These are phyloP conservation scores for Termitomyces sp. DNA, from an alignment of 768 basidiomycete genomes.

Conservation along the genomic window DNA sequence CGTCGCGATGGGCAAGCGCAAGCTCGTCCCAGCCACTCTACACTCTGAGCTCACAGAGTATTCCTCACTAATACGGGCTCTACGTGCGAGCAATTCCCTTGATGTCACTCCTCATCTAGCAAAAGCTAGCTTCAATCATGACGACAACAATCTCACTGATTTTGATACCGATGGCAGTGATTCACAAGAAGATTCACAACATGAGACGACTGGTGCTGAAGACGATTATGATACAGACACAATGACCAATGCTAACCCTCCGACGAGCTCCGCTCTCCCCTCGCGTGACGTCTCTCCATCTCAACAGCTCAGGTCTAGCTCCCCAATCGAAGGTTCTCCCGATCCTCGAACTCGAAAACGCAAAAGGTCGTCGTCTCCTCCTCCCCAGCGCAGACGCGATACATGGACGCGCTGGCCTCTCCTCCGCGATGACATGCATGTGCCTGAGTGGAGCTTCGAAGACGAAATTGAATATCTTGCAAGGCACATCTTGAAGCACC, in stretches of 20 bases:
- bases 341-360: constrained; percentile 17
- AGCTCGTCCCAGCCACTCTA: constrained; percentile 48
- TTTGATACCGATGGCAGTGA: constrained; percentile 11
- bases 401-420: constrained; percentile 81
- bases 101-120: constrained; percentile 58
- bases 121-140: constrained; percentile 11
- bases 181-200: background rate
- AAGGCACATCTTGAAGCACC: constrained; percentile 31
- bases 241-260: background rate
- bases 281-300: constrained; percentile 17
- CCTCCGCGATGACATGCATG: constrained; percentile 53
- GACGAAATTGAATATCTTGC: constrained; percentile 63
- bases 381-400: constrained; percentile 34
- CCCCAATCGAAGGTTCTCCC: constrained; percentile 1
- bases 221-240: constrained; percentile 7
- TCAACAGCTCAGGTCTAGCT: constrained; percentile 6
- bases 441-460: constrained; percentile 69
- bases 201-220: background rate
- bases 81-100: constrained; percentile 56
- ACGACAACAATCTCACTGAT: constrained; percentile 22
- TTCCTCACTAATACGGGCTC: constrained; percentile 59
- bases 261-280: constrained; percentile 7
- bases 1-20: constrained; percentile 36
- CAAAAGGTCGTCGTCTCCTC: constrained; percentile 18
- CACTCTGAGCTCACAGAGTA: constrained; percentile 71